A percentile compares a stretch with the other conserved stretches of the same genome.
Conservation (phyloP, 2,329 filamentous ascomycete species). For the Canariomyces notabilis region DNA sequence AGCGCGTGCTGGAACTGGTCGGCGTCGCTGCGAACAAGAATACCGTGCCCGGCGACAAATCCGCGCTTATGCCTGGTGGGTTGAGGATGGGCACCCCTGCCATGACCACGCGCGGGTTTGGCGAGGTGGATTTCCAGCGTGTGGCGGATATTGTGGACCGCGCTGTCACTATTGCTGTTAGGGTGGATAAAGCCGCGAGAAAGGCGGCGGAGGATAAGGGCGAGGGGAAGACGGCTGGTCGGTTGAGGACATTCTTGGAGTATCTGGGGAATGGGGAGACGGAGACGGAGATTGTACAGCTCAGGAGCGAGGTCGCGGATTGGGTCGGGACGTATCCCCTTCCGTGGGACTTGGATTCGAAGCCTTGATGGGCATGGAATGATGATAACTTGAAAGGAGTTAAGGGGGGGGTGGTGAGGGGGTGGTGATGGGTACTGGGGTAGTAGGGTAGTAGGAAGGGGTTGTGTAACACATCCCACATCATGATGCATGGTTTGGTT, state of each 20-base stretch:
- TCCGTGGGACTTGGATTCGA: slow-evolving; percentile 60
- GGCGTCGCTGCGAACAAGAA: slow-evolving; percentile 99
- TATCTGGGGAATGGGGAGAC: slow-evolving; percentile 63
- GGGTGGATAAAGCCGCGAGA: slow-evolving; percentile 67
- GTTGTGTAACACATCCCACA: background rate
- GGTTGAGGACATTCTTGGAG: slow-evolving; percentile 63
- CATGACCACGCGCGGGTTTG: slow-evolving; percentile 96
- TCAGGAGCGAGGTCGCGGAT: slow-evolving; percentile 69
- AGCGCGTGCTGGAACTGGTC: slow-evolving; percentile 84
- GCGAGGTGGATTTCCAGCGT: slow-evolving; percentile 77
- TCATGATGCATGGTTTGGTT: background rate
- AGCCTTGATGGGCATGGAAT: too few relatives aligned
- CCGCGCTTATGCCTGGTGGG: slow-evolving; percentile 86
- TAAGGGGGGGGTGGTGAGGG: background rate
- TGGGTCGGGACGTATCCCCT: slow-evolving; percentile 72
- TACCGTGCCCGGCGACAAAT: slow-evolving; percentile 92
- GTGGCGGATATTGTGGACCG: slow-evolving; percentile 84
- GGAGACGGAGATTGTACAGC: slow-evolving; percentile 65
- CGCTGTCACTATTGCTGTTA: slow-evolving; percentile 71
- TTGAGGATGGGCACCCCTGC: slow-evolving; percentile 92
- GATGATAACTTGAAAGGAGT: too few relatives aligned
- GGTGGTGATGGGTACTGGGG: background rate
- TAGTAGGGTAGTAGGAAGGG: background rate
- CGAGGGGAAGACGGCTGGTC: slow-evolving; percentile 56
- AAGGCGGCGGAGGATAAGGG: slow-evolving; percentile 63